Base-by-base conservation (phyloP, 164 flowering plant genomes). In the Echeveria elegans region DNA sequence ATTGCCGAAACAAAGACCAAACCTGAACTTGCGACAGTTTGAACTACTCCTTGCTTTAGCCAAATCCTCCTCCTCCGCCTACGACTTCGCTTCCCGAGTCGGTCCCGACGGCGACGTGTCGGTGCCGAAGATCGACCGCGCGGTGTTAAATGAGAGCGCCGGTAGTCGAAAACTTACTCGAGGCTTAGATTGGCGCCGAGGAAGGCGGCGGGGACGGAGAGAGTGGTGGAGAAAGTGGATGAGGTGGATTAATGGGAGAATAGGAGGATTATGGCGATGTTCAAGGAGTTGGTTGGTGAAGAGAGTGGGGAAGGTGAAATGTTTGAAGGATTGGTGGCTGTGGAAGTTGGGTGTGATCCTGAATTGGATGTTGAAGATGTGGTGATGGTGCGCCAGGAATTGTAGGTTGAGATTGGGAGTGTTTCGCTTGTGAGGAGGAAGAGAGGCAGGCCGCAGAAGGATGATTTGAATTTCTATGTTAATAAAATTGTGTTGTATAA, bases 141-240 rank as follows among this genome's bases (percentile, higher is more conserved):
- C 91, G 64, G 83, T 86, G 63, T 90, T 89, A 82, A 92, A 90
- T 73, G 96, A 89, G 59, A 86, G 92, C 74, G 90, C 88, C n/a
- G 96, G 95, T 7, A 80, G 91, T 71, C 88, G 98, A 15, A 86
- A 85, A 48, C 98, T 47, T 92, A 81, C 80, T 87, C 89, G 41
- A 90, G 96, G 36, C 82, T 87, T 73, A 92, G 91, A 66, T 85
- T 88, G 26, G 87, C 93, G 16, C 87, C 85, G 26, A 82, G 78
- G 66, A 66, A 72, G 64, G 48, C 79, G 56, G 78, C 70, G 45
- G 29, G 67, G 47, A n/a, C 78, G 56, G 31, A 69, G 47, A 67
- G 41, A 18, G 37, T 21, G n/a, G n/a, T n/a, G 38, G 32, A 8
- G 19, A 47, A 43, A 2, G 64, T 40, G 37, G 82, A 79, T 60